Evolutionary conservation across 2,329 filamentous ascomycete species (phyloP).

Genomic region (Stachybotrys echinatus): DNA sequence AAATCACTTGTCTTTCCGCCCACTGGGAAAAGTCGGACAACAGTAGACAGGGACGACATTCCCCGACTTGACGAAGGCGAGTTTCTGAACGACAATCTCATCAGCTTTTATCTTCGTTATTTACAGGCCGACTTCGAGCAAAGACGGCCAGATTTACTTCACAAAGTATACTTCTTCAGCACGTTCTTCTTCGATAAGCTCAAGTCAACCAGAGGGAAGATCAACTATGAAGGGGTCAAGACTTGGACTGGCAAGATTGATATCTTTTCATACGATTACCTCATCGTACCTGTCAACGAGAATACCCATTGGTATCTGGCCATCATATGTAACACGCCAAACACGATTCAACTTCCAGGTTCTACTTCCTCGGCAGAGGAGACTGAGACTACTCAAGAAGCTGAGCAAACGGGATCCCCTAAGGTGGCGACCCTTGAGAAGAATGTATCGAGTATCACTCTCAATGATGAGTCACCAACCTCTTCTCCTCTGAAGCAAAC

Average conservation of each 20-base stretch:
- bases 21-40: conserved; percentile 54
- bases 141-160: conserved; percentile 47
- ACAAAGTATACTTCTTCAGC: conserved; percentile 81
- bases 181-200: conserved; percentile 86
- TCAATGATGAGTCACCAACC: background rate
- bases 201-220: conserved; percentile 53
- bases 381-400: conserved; percentile 3
- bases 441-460: background rate
- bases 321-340: conserved; percentile 84
- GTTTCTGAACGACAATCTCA: conserved; percentile 88
- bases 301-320: conserved; percentile 87
- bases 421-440: background rate
- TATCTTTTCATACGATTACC: conserved; percentile 79
- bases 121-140: conserved; percentile 57
- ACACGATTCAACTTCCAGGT: conserved; percentile 43
- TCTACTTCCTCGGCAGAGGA: too few species aligned
- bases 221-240: conserved; percentile 82
- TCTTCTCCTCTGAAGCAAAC: background rate
- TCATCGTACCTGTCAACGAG: conserved; percentile 90
- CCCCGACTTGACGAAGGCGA: conserved; percentile 74
- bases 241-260: conserved; percentile 85
- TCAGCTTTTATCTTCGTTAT: conserved; percentile 80
- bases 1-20: conserved; percentile 57
- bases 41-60: conserved; percentile 69
- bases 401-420: background rate